phyloP scores from a whole-genome alignment of 2,329 filamentous ascomycete genomes.

The Microcyclosporella mali region DNA sequence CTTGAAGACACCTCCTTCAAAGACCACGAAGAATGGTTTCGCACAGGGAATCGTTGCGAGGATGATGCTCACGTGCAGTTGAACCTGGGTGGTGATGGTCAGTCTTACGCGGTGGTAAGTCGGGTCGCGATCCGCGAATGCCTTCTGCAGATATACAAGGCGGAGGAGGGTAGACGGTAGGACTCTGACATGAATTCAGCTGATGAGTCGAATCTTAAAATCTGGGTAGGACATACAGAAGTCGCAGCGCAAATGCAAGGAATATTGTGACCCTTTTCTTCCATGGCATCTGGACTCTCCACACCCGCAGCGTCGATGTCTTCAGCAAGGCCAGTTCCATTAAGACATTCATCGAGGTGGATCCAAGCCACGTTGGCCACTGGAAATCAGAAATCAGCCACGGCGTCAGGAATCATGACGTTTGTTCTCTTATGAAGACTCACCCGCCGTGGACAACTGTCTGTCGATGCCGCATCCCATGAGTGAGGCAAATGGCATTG shows the following conservation, averaged over 20 bases:
- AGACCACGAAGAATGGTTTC: constrained; percentile 26
- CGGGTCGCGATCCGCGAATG: constrained; percentile 7
- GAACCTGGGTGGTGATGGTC: constrained; percentile 21
- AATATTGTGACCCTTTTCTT: constrained; percentile 21
- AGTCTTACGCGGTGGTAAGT: constrained; percentile 13
- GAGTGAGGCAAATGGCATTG: constrained; percentile 22
- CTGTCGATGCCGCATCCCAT: constrained; percentile 14
- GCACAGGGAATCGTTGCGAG: constrained; percentile 27
- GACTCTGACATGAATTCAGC: constrained; percentile 6
- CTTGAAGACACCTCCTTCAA: constrained; percentile 14
- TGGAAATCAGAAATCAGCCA: background rate
- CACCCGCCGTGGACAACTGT: background rate
- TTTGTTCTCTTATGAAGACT: no score
- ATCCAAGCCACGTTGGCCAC: constrained; percentile 17
- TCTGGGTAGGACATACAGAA: constrained; percentile 17
- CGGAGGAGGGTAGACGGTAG: constrained; percentile 17
- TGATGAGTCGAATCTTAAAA: background rate
- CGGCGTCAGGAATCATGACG: no score
- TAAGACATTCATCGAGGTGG: constrained; percentile 13
- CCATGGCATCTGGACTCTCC: constrained; percentile 22
- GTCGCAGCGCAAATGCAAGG: constrained; percentile 20
- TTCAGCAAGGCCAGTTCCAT: constrained; percentile 20
- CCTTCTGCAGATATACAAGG: constrained; percentile 12
- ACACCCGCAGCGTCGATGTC: constrained; percentile 21
- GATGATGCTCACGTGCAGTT: constrained; percentile 25